Base-by-base conservation (phyloP, 768 basidiomycete species). In the Tephrocybe rancida region DNA sequence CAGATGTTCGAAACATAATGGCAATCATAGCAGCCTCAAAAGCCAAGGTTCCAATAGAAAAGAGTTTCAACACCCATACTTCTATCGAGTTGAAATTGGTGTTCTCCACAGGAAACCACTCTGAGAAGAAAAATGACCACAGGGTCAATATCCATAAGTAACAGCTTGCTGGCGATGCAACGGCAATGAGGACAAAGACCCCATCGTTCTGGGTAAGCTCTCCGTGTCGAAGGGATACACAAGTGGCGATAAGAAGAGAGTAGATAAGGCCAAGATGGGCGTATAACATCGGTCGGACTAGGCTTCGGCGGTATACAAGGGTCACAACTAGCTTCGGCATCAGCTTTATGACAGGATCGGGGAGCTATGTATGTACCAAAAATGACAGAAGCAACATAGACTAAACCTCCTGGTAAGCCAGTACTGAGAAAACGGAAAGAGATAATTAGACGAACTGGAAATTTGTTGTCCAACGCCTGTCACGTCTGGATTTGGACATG, bases 401-500 rank as follows among this genome's bases (percentile, higher is more conserved):
- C 56, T 57, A 35, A 10, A 6, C 8, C 27, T 14, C 11, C 7
- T 18, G 11, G 21, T 32, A 19, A 35, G 27, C 32, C 7, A 14
- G 29, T 13, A 18, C 19, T 16, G 5, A 10, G 10, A 9, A 13
- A n/a, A 2, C 21, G 5, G 8, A 21, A 18, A 10, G n/a, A 9
- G 16, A 37, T 5, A 10, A 38, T 5, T 22, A 18, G 16, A 38
- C 62, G 43, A 27, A 61, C 62, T 29, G 11, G 60, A 63, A 10
- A 63, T 32, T 30, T 63, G 57, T 19, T 58, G 55, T 3, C 61
- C 62, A 29, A 63, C 34, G 5, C 62, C 62, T 10, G 62, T 63
- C 18, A 63, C 60, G 42, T 63, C 62, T 14, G 54, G 26, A 48
- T 63, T 63, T 24, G 62, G 62, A 44, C 62, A 63, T 34, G 58